Base-by-base conservation (phyloP, 208 protist species). In the Crithidia bombi region DNA sequence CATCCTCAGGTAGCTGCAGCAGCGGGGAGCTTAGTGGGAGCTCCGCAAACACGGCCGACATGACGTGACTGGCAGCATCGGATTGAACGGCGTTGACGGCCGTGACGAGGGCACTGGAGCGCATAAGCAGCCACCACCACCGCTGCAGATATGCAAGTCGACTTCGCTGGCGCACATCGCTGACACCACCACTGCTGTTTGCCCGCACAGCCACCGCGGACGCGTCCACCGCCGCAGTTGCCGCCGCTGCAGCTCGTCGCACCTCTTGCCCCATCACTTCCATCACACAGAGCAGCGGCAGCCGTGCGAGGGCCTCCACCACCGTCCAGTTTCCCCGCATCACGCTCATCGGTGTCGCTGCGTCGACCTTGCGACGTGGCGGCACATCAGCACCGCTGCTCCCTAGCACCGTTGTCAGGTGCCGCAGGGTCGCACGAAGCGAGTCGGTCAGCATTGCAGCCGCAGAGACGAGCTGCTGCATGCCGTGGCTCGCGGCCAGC, bases 51-150 rank as follows among this genome's bases (percentile, higher is more conserved):
- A 68, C 61, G 26, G 14, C 43, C 23, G 33, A 41, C 41, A 65
- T 74, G 25, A 68, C 32, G 17, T 41, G 69, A 21, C 36, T 54
- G 9, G 56, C 39, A 35, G 39, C 52, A 25, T 75, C 79, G 23
- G 43, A 39, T 23, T 84, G 65, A 3, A 36, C 51, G 11, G 62
- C 23, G 56, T 84, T 84, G 28, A 84, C 65, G 12, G 57, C 63
- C 6, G 63, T 50, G 15, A 84, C 79, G 19, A 84, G 63, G 3
- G 55, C 59, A 44, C 77, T 68, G 25, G 58, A 74, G 33, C 71
- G 73, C 65, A 84, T 54, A 30, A 77, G 52, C 47, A 79, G 65
- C 71, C 73, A 64, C 79, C 79, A 84, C 78, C 72, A 83, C 57
- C 65, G 61, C 65, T 71, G 71, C 61, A 66, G 39, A 4, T 66